These are phyloP conservation scores for Leccinum angustisporum DNA, from an alignment of 1,284 basidiomycete species.

Conservation along the genomic window DNA sequence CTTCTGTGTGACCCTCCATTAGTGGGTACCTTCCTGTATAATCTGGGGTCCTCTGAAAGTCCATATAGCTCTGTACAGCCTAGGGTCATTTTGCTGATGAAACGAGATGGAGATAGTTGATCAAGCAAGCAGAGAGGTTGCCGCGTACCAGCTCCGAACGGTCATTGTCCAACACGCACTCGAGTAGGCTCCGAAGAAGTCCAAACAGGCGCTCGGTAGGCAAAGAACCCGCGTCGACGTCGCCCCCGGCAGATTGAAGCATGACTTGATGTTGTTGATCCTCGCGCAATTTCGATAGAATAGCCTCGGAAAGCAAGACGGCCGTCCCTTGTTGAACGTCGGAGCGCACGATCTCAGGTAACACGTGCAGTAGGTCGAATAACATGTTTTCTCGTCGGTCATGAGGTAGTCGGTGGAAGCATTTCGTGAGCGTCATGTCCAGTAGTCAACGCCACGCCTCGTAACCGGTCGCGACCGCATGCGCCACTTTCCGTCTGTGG, in stretches of 20 bases:
- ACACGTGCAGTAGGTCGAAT: conserved; percentile 82
- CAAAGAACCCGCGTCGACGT: conserved; percentile 61
- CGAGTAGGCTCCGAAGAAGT: conserved; percentile 76
- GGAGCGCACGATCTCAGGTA: conserved; percentile 62
- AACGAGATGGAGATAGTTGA: conserved; percentile 85
- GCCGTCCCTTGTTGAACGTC: conserved; percentile 33
- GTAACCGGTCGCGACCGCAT: conserved; percentile 54
- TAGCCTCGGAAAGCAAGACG: not conserved
- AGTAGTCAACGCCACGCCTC: conserved; percentile 80
- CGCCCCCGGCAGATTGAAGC: conserved; percentile 61
- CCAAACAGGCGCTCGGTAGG: conserved; percentile 79
- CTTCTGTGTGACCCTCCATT: too few relatives aligned
- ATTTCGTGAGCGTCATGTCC: conserved; percentile 38
- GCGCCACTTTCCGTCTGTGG: conserved; percentile 76
- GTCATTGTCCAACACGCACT: conserved; percentile 76
- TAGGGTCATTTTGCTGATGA: conserved; percentile 9
- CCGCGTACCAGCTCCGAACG: conserved; percentile 89
- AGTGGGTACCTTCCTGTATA: too few relatives aligned
- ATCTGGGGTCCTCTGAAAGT: too few relatives aligned
- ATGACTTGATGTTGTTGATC: conserved; percentile 68
- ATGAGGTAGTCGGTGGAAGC: conserved; percentile 56
- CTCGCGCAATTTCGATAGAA: conserved; percentile 4
- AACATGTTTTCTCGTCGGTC: conserved; percentile 83
- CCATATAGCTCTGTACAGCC: too few relatives aligned
- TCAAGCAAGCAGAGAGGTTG: conserved; percentile 89